A percentile compares a stretch with the other conserved stretches of the same genome.
phyloP scores from a whole-genome alignment of 805 yeast species.

The Aciculoconidium aculeatum region DNA sequence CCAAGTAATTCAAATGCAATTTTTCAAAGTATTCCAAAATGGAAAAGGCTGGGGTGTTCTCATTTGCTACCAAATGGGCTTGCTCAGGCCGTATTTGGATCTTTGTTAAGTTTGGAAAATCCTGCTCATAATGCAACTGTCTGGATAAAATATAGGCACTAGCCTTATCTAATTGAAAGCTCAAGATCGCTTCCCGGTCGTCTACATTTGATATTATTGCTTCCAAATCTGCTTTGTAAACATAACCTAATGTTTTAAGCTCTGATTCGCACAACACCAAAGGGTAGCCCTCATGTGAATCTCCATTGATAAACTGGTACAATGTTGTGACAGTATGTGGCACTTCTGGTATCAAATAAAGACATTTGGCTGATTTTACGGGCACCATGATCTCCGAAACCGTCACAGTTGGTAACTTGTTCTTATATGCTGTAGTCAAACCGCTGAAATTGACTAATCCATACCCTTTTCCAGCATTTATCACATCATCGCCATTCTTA shows the following conservation, averaged over 20 bases:
- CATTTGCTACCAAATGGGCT: slow-evolving; percentile 22
- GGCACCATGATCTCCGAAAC: slow-evolving; percentile 28
- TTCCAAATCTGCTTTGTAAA: slow-evolving; percentile 23
- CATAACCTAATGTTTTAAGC: slow-evolving; percentile 30
- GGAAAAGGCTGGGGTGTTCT: slow-evolving; percentile 24
- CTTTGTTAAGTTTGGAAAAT: slow-evolving; percentile 4
- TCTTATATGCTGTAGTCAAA: slow-evolving; percentile 21
- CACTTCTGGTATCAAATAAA: slow-evolving; percentile 17
- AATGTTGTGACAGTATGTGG: slow-evolving; percentile 21
- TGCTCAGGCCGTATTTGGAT: slow-evolving; percentile 16
- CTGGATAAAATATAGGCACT: slow-evolving; percentile 18
- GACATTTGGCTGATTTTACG: slow-evolving; percentile 18
- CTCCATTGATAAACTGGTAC: slow-evolving; percentile 20
- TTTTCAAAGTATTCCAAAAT: slow-evolving; percentile 35
- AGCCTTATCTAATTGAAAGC: slow-evolving; percentile 18
- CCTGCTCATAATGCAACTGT: slow-evolving; percentile 20
- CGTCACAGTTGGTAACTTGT: slow-evolving; percentile 28
- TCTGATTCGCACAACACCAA: slow-evolving; percentile 18
- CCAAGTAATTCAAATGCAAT: slow-evolving; percentile 30
- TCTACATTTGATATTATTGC: slow-evolving; percentile 7
- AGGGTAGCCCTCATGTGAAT: slow-evolving; percentile 40
- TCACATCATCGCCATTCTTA: slow-evolving; percentile 3
- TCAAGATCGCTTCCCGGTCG: slow-evolving; percentile 7
- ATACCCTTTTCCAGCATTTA: slow-evolving; percentile 33
- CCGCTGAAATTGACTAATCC: slow-evolving; percentile 31